A percentile compares a stretch with the other conserved stretches of the same genome.
phyloP scores from a whole-genome alignment of 257 asterid species.

The Salvia miltiorrhiza region DNA sequence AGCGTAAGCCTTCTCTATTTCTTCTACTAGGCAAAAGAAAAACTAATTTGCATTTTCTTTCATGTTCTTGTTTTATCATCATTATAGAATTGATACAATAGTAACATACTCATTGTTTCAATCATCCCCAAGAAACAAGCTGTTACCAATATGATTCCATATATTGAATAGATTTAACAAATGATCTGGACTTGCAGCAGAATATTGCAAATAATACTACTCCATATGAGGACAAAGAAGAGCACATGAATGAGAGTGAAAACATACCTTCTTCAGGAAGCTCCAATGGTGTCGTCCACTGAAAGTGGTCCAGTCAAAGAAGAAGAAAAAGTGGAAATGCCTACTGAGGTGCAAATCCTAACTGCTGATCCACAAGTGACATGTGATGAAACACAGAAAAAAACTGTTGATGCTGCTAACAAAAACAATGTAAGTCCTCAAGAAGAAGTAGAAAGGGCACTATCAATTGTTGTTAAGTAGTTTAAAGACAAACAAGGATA shows the following conservation, averaged over 20 bases:
- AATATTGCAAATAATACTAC: background rate
- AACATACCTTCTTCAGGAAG: slow-evolving; percentile 15
- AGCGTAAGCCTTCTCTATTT: background rate
- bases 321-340: slow-evolving; percentile 18
- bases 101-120: background rate
- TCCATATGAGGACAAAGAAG: background rate
- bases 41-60: background rate
- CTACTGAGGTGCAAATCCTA: slow-evolving; percentile 9
- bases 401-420: slow-evolving; percentile 16
- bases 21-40: background rate
- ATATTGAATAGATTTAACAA: background rate
- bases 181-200: slow-evolving; percentile 6
- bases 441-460: background rate
- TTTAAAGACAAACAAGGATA: background rate
- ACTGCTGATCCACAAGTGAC: slow-evolving; percentile 14
- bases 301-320: slow-evolving; percentile 6
- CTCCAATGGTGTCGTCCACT: background rate
- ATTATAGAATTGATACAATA: background rate
- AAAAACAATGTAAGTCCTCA: slow-evolving; percentile 11
- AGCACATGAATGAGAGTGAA: slow-evolving; percentile 1
- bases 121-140: background rate
- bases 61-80: background rate
- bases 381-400: slow-evolving; percentile 12
- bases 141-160: background rate
- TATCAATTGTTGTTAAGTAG: background rate